These are phyloP conservation scores for Paracorniculantispora psalliotae DNA, from an alignment of 2,329 filamentous ascomycete genomes.

Conservation along the genomic window DNA sequence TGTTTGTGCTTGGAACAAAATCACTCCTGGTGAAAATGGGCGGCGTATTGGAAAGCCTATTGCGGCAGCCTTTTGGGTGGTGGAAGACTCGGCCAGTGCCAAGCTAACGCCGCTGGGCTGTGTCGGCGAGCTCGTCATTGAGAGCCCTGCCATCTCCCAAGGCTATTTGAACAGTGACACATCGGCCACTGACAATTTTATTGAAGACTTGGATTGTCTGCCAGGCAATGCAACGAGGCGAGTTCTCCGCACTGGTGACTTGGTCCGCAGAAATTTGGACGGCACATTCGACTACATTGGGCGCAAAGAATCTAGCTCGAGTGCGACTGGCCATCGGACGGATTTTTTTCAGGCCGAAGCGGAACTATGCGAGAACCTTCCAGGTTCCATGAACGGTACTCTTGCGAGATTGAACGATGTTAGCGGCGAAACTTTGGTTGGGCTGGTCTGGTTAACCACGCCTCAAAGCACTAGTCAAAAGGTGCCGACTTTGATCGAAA, in stretches of 20 bases:
- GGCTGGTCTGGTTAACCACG: background rate
- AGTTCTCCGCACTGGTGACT: background rate
- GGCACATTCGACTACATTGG: background rate
- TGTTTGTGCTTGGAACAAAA: background rate
- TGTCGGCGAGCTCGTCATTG: constrained; percentile 39
- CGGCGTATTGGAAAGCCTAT: background rate
- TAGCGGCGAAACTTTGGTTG: background rate
- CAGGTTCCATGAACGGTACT: background rate
- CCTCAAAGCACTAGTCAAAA: background rate
- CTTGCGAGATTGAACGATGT: background rate
- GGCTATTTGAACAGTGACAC: constrained; percentile 21
- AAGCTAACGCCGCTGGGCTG: constrained; percentile 30
- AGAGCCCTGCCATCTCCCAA: constrained; percentile 47
- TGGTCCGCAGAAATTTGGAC: background rate
- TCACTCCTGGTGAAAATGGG: background rate
- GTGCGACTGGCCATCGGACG: background rate
- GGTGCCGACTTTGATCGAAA: background rate
- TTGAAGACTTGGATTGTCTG: constrained; percentile 2
- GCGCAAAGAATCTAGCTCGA: background rate
- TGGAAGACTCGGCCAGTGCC: background rate
- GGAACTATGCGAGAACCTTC: background rate
- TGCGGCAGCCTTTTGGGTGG: background rate
- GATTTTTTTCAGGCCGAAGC: background rate
- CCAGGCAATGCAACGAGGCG: background rate
- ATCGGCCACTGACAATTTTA: constrained; percentile 1